phyloP scores from a whole-genome alignment of 1,284 basidiomycete genomes.

The Erythrobasidium hasegawianum region DNA sequence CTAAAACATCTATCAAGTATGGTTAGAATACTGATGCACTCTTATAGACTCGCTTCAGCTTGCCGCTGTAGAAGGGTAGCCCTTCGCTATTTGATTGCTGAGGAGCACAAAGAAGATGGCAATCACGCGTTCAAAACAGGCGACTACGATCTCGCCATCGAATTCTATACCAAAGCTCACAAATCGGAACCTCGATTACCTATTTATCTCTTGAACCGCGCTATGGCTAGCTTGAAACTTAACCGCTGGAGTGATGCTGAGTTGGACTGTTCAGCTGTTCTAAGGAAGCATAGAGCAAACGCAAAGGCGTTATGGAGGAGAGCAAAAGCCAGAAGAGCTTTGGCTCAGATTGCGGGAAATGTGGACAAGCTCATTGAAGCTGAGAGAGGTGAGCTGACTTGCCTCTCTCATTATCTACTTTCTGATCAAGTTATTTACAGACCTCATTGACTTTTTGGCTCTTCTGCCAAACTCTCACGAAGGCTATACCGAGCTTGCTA shows the following conservation, averaged over 20 bases:
- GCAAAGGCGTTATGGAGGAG: constrained; percentile 33
- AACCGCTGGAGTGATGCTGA: constrained; percentile 34
- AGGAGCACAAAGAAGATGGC: constrained; percentile 46
- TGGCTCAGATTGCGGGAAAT: constrained; percentile 16
- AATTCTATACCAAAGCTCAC: constrained; percentile 41
- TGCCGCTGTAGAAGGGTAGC: constrained; percentile 29
- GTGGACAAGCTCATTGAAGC: constrained; percentile 35
- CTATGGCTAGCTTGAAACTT: constrained; percentile 32
- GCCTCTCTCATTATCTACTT: neutral
- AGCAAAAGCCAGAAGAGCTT: constrained; percentile 29
- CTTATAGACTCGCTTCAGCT: neutral
- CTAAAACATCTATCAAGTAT: neutral
- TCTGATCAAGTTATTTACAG: neutral
- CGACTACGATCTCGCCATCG: constrained; percentile 46
- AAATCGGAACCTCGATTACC: constrained; percentile 32
- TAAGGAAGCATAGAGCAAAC: constrained; percentile 31
- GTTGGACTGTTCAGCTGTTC: constrained; percentile 26
- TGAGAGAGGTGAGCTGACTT: constrained; percentile 26
- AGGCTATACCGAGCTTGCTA: constrained; percentile 28
- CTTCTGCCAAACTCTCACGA: constrained; percentile 31
- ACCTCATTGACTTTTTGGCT: constrained; percentile 30
- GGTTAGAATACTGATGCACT: neutral
- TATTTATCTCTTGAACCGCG: constrained; percentile 31
- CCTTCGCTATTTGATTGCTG: constrained; percentile 37
- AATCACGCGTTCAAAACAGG: constrained; percentile 46